These are phyloP conservation scores for Penicillium malachiteum DNA, from an alignment of 495 filamentous ascomycete genomes.

Conservation along the genomic window DNA sequence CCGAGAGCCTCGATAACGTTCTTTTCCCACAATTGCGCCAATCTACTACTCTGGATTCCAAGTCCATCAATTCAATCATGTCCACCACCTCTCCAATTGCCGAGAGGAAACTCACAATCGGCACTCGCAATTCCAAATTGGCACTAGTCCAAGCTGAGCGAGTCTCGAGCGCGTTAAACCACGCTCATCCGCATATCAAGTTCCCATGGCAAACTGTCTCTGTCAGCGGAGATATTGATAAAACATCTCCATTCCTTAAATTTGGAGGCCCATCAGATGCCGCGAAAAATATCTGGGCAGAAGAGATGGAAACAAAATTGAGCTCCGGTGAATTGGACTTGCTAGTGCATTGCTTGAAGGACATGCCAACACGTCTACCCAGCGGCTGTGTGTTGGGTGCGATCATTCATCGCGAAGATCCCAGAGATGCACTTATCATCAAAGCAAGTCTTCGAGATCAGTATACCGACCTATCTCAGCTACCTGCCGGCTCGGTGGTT, in stretches of 20 bases:
- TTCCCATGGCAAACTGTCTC: slow-evolving; percentile 12
- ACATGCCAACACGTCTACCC: slow-evolving; percentile 10
- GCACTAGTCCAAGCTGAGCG: slow-evolving; percentile 69
- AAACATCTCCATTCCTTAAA: slow-evolving; percentile 63
- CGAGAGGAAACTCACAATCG: slow-evolving; percentile 40
- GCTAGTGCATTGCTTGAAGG: slow-evolving; percentile 11
- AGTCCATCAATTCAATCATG: not conserved
- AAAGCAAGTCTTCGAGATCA: not conserved
- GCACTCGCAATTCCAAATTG: slow-evolving; percentile 70
- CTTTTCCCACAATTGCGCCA: not conserved
- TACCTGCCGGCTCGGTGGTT: slow-evolving; percentile 8
- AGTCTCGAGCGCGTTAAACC: slow-evolving; percentile 54
- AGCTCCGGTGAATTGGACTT: slow-evolving; percentile 9
- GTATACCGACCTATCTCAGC: slow-evolving; percentile 3
- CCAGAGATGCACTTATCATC: slow-evolving; percentile 9
- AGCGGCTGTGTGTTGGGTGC: slow-evolving; percentile 7
- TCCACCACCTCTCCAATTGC: not conserved
- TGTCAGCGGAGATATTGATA: slow-evolving; percentile 59
- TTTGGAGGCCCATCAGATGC: slow-evolving; percentile 18
- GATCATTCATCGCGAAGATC: slow-evolving; percentile 12
- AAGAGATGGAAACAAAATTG: slow-evolving; percentile 11
- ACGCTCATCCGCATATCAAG: slow-evolving; percentile 49
- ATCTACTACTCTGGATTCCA: not conserved
- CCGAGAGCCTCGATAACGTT: not conserved
- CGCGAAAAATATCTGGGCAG: slow-evolving; percentile 12